Evolutionary conservation across 2,329 filamentous ascomycete genomes (phyloP).

Genomic region (Rhytidhysteron rufulum): DNA sequence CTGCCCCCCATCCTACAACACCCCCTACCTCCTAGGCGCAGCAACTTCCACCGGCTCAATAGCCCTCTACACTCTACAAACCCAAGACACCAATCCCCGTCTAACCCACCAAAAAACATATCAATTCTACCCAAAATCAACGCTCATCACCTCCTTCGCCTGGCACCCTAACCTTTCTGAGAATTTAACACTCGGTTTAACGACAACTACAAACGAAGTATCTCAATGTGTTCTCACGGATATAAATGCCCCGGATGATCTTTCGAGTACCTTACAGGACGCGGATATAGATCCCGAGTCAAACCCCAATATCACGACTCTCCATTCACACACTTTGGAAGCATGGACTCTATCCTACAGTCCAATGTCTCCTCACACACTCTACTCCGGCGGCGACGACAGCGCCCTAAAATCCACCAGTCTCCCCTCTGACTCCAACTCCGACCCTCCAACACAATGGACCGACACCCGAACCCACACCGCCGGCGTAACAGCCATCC

Average conservation of each 20-base stretch:
- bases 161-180: slow-evolving; percentile 62
- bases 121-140: slow-evolving; percentile 52
- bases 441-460: slow-evolving; percentile 24
- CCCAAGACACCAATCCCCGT: slow-evolving; percentile 10
- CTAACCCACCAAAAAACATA: slow-evolving; percentile 41
- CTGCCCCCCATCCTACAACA: slow-evolving; percentile 44
- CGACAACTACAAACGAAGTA: slow-evolving; percentile 66
- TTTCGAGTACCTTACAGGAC: too few species aligned
- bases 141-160: slow-evolving; percentile 67
- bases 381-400: slow-evolving; percentile 76
- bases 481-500: slow-evolving; percentile 84
- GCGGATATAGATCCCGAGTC: slow-evolving; percentile 25
- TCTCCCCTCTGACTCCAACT: slow-evolving; percentile 25
- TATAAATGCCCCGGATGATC: neutral
- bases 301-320: slow-evolving; percentile 10
- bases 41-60: slow-evolving; percentile 75
- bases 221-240: slow-evolving; percentile 19
- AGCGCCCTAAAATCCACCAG: slow-evolving; percentile 51
- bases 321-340: slow-evolving; percentile 55
- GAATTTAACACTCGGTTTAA: slow-evolving; percentile 58
- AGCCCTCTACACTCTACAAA: slow-evolving; percentile 55
- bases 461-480: slow-evolving; percentile 60
- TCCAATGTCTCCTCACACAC: slow-evolving; percentile 34
- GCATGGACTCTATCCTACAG: slow-evolving; percentile 70
- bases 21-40: slow-evolving; percentile 58